These are phyloP conservation scores for Rachicladosporium sp. DNA, from an alignment of 2,329 filamentous ascomycete species.

Conservation along the genomic window DNA sequence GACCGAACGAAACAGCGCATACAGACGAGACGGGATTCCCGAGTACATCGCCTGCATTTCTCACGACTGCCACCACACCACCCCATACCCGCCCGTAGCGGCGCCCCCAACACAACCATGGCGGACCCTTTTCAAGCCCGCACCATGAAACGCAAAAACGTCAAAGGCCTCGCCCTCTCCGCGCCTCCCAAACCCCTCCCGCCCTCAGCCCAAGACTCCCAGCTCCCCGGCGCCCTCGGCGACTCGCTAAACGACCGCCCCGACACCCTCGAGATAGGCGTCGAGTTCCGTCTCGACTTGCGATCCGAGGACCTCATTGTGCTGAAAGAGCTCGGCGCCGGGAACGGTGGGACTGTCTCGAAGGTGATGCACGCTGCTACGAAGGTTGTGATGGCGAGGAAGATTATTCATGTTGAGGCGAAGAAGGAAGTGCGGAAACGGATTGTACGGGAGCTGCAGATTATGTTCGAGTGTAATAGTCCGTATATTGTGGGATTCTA, in stretches of 20 bases:
- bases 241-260: conserved; percentile 46
- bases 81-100: background rate
- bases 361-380: conserved; percentile 93
- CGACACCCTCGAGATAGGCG: conserved; percentile 82
- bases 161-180: conserved; percentile 85
- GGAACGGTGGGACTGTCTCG: conserved; percentile 95
- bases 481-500: conserved; percentile 97
- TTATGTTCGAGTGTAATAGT: conserved; percentile 96
- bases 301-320: conserved; percentile 85
- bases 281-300: conserved; percentile 90
- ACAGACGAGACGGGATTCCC: too few relatives aligned
- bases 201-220: conserved; percentile 59
- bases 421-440: conserved; percentile 95
- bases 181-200: conserved; percentile 59
- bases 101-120: conserved; percentile 14
- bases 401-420: conserved; percentile 97
- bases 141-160: conserved; percentile 98
- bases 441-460: conserved; percentile 92
- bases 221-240: conserved; percentile 46
- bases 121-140: conserved; percentile 53
- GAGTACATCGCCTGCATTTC: too few relatives aligned
- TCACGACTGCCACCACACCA: background rate
- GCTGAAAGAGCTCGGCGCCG: conserved; percentile 85
- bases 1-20: too few relatives aligned
- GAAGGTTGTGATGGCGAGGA: conserved; percentile 93